These are phyloP conservation scores for Mrakia gelida DNA, from an alignment of 768 basidiomycete species.

Conservation along the genomic window DNA sequence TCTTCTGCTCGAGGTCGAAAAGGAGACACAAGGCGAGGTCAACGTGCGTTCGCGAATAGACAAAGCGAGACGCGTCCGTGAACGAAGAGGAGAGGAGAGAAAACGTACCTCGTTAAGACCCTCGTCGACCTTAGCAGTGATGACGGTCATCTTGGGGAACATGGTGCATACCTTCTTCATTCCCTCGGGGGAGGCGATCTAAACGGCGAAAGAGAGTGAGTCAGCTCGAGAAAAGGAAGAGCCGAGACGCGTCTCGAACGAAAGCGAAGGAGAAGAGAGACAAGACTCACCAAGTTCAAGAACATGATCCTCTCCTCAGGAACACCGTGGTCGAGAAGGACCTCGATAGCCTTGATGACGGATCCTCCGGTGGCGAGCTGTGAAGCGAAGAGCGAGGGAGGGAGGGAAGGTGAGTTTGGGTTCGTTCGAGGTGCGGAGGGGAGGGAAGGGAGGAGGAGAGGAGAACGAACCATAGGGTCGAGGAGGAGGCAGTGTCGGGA, in stretches of 20 bases:
- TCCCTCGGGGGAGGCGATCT: slow-evolving; percentile 92
- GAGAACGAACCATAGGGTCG: slow-evolving; percentile 80
- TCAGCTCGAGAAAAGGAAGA: too few relatives aligned
- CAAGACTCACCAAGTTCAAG: slow-evolving; percentile 72
- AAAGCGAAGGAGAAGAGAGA: too few relatives aligned
- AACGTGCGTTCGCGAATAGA: not conserved
- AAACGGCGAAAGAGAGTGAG: not conserved
- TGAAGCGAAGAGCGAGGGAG: not conserved
- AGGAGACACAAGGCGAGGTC: not conserved
- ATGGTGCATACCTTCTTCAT: slow-evolving; percentile 68
- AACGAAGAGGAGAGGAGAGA: not conserved
- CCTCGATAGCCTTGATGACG: slow-evolving; percentile 94
- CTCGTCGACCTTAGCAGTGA: slow-evolving; percentile 93
- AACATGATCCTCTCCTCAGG: slow-evolving; percentile 93
- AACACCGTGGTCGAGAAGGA: slow-evolving; percentile 84
- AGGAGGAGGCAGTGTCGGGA: slow-evolving; percentile 86
- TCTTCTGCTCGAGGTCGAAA: slow-evolving; percentile 17
- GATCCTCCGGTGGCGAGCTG: slow-evolving; percentile 84
- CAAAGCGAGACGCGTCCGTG: too few relatives aligned
- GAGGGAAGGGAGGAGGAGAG: not conserved
- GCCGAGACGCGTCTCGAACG: not conserved
- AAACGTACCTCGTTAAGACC: slow-evolving; percentile 64
- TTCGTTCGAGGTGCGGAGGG: not conserved
- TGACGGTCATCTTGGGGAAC: slow-evolving; percentile 75
- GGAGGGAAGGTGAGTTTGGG: not conserved